Evolutionary conservation across 345 rosid species (phyloP), one percentile per base, ranked within the genome.

Genomic region (Brassica cretica): DNA sequence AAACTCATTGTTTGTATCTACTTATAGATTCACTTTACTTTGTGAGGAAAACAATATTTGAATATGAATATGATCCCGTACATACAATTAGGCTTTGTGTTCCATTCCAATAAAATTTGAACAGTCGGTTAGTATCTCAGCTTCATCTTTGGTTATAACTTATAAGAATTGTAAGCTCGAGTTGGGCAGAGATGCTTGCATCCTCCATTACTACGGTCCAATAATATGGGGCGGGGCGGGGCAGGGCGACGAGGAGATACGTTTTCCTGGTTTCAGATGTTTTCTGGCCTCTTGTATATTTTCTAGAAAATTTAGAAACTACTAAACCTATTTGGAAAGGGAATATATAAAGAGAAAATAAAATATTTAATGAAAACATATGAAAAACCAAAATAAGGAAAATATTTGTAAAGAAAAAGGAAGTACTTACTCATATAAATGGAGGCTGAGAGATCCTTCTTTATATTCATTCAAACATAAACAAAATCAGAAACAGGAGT

Each of bases 221-320:
- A 25, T 25, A 25, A 25, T 25, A 25, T 25, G 29, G 29, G 29
- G 29, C 29, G 35, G 98, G 90, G 8, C 94, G 97, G 8, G 30
- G 90, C 98, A 80, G 78, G 88, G 59, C 96, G 85, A 76, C 49
- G 64, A 30, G 97, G 94, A 81, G 98, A 92, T 51, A 92, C 6
- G 72, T 41, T 82, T 15, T 15, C 94, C 96, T 8, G 96, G 96
- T 81, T 74, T 85, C 41, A 94, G 73, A 59, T 80, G 82, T 76
- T 86, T 37, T 41, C 39, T 35, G 39, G 39, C 39, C 39, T 1
- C 9, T 35, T 35, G 8, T 35, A 37, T 7, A 37, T 7, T 7
- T 7, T 37, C 41, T 37, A 37, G 8, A 37, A 8, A 32, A 8
- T 37, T 8, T 8, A 37, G 2, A 37, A 37, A 37, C 8, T 37